Evolutionary conservation across 148 eudicot species (phyloP).

Genomic region (Spergularia marina): DNA sequence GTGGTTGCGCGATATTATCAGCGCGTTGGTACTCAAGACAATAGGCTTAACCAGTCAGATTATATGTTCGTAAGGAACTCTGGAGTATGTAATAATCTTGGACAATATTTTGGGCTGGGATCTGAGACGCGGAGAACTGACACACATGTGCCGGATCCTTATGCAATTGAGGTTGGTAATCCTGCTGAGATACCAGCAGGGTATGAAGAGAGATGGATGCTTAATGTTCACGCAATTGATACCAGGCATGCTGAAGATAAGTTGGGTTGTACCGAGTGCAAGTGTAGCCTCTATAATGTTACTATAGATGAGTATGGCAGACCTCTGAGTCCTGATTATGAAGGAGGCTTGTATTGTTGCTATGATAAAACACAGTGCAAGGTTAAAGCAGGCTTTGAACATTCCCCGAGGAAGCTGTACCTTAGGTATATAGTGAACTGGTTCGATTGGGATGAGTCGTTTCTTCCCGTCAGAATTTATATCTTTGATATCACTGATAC

Average conservation of each 20-base stretch:
- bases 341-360: slow-evolving; percentile 78
- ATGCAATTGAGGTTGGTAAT: slow-evolving; percentile 66
- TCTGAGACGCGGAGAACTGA: slow-evolving; percentile 80
- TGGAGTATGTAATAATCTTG: slow-evolving; percentile 48
- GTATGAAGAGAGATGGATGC: slow-evolving; percentile 75
- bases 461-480: slow-evolving; percentile 66
- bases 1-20: slow-evolving; percentile 47
- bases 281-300: slow-evolving; percentile 76
- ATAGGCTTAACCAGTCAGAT: slow-evolving; percentile 35
- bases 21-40: slow-evolving; percentile 38
- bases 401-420: slow-evolving; percentile 49
- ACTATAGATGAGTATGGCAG: slow-evolving; percentile 45
- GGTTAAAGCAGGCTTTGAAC: slow-evolving; percentile 46
- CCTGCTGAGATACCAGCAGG: slow-evolving; percentile 56
- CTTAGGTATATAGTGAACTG: slow-evolving; percentile 65
- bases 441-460: slow-evolving; percentile 58
- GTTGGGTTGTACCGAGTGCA: slow-evolving; percentile 85
- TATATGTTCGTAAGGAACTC: slow-evolving; percentile 32
- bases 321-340: slow-evolving; percentile 44
- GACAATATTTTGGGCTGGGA: slow-evolving; percentile 78
- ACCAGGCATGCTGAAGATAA: slow-evolving; percentile 68
- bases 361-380: slow-evolving; percentile 65
- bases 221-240: slow-evolving; percentile 91
- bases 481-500: slow-evolving; percentile 76
- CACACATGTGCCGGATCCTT: slow-evolving; percentile 62